A percentile compares a stretch with the other conserved stretches of the same genome.
Conservation (phyloP, 75 land plant species). For the Pinus tabuliformis region DNA sequence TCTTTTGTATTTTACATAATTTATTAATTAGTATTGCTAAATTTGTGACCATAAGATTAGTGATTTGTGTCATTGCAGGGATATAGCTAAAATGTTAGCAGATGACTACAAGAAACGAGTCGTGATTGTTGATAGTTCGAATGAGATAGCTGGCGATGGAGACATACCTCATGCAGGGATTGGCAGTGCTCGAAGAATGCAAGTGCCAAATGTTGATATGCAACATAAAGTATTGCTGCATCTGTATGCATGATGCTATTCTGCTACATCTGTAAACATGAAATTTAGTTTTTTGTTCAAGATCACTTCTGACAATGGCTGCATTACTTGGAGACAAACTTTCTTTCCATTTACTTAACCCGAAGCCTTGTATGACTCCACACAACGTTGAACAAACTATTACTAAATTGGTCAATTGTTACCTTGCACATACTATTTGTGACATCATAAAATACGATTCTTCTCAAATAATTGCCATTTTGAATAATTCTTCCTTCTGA, state of each 20-base stretch:
- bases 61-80: conserved; percentile 26
- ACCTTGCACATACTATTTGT: too few species aligned
- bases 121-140: conserved; percentile 70
- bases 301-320: neutral
- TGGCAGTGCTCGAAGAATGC: conserved; percentile 71
- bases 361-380: neutral
- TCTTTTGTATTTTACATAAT: neutral
- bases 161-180: conserved; percentile 73
- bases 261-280: neutral
- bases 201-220: conserved; percentile 64
- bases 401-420: neutral
- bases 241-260: neutral
- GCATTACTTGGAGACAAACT: neutral
- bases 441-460: too few species aligned
- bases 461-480: too few species aligned
- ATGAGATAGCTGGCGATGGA: conserved; percentile 78
- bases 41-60: neutral
- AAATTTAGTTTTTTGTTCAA: neutral
- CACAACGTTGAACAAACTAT: neutral
- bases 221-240: conserved; percentile 50
- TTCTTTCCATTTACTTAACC: neutral
- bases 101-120: conserved; percentile 62
- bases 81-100: conserved; percentile 59
- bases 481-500: neutral
- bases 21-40: neutral